These are phyloP conservation scores for Agarophyton chilense DNA, from an alignment of 23 red algal genomes.

Conservation along the genomic window DNA sequence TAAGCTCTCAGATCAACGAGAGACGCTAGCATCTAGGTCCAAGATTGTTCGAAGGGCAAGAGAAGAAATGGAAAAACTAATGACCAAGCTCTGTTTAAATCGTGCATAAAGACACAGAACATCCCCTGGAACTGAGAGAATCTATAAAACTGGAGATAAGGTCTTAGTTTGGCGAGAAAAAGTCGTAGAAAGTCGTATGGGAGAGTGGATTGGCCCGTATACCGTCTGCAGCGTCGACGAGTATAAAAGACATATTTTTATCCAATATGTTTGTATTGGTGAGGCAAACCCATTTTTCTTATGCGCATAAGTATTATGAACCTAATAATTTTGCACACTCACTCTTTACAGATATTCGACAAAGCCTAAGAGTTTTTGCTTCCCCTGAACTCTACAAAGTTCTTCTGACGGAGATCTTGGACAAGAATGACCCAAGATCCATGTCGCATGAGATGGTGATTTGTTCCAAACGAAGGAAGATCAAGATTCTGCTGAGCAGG, in stretches of 20 bases:
- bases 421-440: not conserved
- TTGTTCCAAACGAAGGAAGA: not conserved
- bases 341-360: too few species aligned
- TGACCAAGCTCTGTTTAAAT: not conserved
- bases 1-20: not conserved
- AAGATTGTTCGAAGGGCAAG: not conserved
- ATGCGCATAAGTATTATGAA: not conserved
- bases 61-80: slow-evolving; percentile 1
- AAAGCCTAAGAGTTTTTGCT: too few species aligned
- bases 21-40: too few species aligned
- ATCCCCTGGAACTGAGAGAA: not conserved
- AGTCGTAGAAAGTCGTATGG: not conserved
- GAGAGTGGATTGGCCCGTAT: slow-evolving; percentile 36
- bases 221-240: not conserved
- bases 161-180: slow-evolving; percentile 33
- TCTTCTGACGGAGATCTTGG: not conserved
- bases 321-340: too few species aligned
- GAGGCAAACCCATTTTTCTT: not conserved
- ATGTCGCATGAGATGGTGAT: not conserved
- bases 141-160: not conserved
- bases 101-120: not conserved
- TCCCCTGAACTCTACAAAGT: not conserved
- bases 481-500: not conserved
- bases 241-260: slow-evolving; percentile 16
- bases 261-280: not conserved